phyloP scores from a whole-genome alignment of 129 eudicot genomes.

The Escallonia rubra region DNA sequence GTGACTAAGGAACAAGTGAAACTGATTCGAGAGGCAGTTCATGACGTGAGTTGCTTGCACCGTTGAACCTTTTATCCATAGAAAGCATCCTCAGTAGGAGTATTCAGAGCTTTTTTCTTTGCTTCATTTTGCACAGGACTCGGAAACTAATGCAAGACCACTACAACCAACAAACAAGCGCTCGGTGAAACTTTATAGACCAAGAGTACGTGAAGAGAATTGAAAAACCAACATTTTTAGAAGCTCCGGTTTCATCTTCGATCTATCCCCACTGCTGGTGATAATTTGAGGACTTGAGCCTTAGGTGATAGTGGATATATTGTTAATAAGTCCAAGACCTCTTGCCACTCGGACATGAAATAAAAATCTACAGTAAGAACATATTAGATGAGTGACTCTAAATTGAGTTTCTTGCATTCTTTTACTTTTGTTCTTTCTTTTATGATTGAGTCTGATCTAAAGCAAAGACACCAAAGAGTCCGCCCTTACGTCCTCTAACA shows the following conservation, averaged over 20 bases:
- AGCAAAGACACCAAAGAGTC: too few relatives aligned
- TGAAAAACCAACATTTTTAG: background rate
- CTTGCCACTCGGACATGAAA: too few relatives aligned
- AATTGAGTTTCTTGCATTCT: too few relatives aligned
- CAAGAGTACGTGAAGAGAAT: constrained; percentile 5
- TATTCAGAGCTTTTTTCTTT: background rate
- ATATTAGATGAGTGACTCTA: too few relatives aligned
- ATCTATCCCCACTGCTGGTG: background rate
- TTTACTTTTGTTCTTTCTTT: too few relatives aligned
- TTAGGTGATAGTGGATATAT: too few relatives aligned
- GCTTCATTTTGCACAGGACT: constrained; percentile 18
- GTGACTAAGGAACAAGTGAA: constrained; percentile 38
- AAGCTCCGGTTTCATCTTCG: background rate
- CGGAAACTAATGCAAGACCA: constrained; percentile 48
- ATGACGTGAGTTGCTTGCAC: constrained; percentile 40
- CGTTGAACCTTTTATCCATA: background rate
- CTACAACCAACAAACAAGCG: constrained; percentile 42
- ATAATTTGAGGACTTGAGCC: background rate
- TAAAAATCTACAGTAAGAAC: too few relatives aligned
- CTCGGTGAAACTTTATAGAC: constrained; percentile 37
- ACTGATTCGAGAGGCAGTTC: constrained; percentile 42
- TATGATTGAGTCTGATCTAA: too few relatives aligned
- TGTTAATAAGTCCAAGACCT: too few relatives aligned
- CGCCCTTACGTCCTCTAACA: too few relatives aligned
- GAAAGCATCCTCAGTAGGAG: background rate